Evolutionary conservation across 2,329 filamentous ascomycete genomes (phyloP).

Genomic region (Rhinocladiella mackenziei): DNA sequence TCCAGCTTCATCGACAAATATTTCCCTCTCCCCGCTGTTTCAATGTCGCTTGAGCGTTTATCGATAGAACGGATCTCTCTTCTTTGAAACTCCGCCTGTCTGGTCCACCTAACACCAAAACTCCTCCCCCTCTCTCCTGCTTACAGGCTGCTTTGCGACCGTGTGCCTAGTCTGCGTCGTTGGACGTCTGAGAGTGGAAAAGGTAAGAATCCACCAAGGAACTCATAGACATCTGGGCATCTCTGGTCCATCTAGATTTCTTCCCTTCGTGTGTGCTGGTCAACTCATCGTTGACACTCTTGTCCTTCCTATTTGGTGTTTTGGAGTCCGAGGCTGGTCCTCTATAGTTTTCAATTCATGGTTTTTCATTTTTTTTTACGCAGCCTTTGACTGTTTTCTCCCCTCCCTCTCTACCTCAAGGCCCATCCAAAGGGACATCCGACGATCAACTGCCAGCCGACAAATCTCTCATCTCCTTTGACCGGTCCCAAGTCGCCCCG

Average conservation of each 20-base stretch:
- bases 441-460: not conserved
- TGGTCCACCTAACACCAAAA: not conserved
- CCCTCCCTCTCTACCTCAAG: no score
- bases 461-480: not conserved
- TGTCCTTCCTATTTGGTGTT: not conserved
- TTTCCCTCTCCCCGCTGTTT: not conserved
- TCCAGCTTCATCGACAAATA: no score
- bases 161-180: no score
- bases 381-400: not conserved
- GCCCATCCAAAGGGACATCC: no score
- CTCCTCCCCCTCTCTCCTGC: no score
- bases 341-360: not conserved
- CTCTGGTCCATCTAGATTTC: not conserved
- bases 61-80: not conserved
- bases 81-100: not conserved
- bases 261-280: not conserved
- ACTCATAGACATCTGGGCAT: not conserved
- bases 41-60: not conserved
- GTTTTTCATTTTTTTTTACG: not conserved
- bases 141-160: no score
- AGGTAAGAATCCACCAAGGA: no score
- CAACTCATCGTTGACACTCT: not conserved
- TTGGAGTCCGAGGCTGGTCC: not conserved
- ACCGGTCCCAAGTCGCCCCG: slow-evolving; percentile 1
- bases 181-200: no score